Evolutionary conservation across 164 flowering plant species (phyloP), one percentile per base, ranked within the genome.

Genomic region (Piper betle): DNA sequence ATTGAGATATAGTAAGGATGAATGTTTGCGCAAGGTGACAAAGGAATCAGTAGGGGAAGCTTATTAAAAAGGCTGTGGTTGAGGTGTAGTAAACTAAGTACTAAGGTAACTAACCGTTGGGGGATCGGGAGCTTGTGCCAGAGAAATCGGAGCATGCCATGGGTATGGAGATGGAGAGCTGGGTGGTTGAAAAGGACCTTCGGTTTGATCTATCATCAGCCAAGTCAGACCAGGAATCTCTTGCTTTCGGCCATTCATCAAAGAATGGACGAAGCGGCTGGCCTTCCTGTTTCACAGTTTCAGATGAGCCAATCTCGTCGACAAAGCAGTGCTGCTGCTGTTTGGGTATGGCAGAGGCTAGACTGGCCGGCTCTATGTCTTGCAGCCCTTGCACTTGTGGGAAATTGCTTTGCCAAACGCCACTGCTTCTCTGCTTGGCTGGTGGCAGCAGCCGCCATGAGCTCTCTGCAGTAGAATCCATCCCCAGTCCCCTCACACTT

Each of bases 101-200:
- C 46, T 6, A 42, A 6, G 3, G 15, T 9, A 8, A 78, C 83
- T 73, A 66, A 85, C 96, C 87, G 20, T 81, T 77, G 1, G 92
- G 86, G 64, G 96, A 78, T 20, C 68, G 80, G 58, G 85, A 82
- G 70, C 81, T 79, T 16, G 84, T 63, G 0, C 80, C 78, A 46
- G 90, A 80, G 60, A 83, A 84, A 65, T 84, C 89, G 1, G 87
- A 73, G 18, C 88, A 79, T 20, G 78, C 72, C 80, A 80, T 79
- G 10, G 96, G 91, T 62, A 80, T 86, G 63, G 96, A 88, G 55
- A 88, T 88, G 0, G 96, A 88, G 68, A 88, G 88, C 74, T 82
- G 92, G 50, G 96, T 88, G 3, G 93, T 84, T 13, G 92, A 86
- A 73, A 82, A 86, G 25, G 86, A 71, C 37, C 79, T 78, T 41